A percentile compares a stretch with the other conserved stretches of the same genome.
phyloP scores from a whole-genome alignment of 768 basidiomycete genomes.

The Termitomyces eurrhizus region DNA sequence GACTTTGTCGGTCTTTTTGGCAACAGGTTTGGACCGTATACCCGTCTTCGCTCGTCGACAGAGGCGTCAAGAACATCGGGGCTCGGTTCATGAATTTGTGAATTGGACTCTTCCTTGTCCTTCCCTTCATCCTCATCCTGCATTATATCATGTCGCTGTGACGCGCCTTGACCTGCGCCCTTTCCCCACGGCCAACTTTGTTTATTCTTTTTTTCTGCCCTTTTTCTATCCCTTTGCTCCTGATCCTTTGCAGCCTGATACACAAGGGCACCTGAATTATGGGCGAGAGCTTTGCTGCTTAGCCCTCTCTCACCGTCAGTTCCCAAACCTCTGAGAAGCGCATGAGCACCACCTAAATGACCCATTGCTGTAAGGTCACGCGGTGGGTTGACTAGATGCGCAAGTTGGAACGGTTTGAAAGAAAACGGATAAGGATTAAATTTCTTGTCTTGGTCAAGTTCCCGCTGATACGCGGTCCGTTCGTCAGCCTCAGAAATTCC shows the following conservation, averaged over 20 bases:
- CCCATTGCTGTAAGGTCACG: slow-evolving; percentile 55
- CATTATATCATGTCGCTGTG: slow-evolving; percentile 24
- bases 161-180: slow-evolving; percentile 21
- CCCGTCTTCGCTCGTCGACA: slow-evolving; percentile 54
- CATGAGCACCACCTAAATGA: slow-evolving; percentile 65
- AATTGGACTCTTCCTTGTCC: slow-evolving; percentile 33
- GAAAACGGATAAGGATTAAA: slow-evolving; percentile 67
- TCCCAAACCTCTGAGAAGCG: slow-evolving; percentile 70
- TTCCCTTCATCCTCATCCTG: slow-evolving; percentile 12
- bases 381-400: slow-evolving; percentile 89
- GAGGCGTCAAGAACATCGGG: slow-evolving; percentile 33
- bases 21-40: slow-evolving; percentile 76
- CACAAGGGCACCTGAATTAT: slow-evolving; percentile 13
- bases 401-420: slow-evolving; percentile 72
- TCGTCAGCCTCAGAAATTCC: slow-evolving; percentile 22
- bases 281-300: slow-evolving; percentile 16
- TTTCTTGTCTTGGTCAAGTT: slow-evolving; percentile 34
- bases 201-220: slow-evolving; percentile 17
- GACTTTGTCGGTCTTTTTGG: slow-evolving; percentile 68
- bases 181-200: slow-evolving; percentile 9
- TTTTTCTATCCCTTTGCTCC: slow-evolving; percentile 10
- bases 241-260: slow-evolving; percentile 11
- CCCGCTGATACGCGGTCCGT: slow-evolving; percentile 29
- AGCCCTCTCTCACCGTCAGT: slow-evolving; percentile 54
- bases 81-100: slow-evolving; percentile 28